Percentiles rank a stretch among this genome's conserved stretches.
phyloP scores from a whole-genome alignment of 2,329 filamentous ascomycete species.

The Calonectria leucothoes region DNA sequence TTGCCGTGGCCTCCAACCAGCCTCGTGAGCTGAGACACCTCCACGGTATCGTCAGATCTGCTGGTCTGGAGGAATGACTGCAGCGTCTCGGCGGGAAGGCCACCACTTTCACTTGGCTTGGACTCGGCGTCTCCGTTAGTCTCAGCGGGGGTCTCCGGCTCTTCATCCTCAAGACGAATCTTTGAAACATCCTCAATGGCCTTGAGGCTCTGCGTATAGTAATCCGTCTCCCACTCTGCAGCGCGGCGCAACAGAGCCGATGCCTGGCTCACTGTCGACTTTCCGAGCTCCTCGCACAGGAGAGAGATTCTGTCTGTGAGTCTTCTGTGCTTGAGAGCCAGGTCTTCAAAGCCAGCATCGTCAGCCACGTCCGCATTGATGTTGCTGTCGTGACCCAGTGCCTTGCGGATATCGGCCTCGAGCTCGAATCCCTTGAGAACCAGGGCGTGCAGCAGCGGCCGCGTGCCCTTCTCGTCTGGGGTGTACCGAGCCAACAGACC shows the following conservation, averaged over 20 bases:
- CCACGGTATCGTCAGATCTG: background rate
- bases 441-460: background rate
- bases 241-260: background rate
- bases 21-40: background rate
- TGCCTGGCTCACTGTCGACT: background rate
- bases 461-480: background rate
- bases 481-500: background rate
- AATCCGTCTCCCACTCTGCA: background rate
- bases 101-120: background rate
- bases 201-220: background rate
- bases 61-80: background rate
- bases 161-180: background rate
- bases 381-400: background rate
- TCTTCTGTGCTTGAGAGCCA: background rate
- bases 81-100: background rate
- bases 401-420: background rate
- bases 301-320: background rate
- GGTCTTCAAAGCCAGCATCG: background rate
- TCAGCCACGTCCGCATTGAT: background rate
- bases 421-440: background rate
- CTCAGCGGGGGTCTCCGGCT: background rate
- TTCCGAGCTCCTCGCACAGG: background rate
- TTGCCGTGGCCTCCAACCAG: conserved; percentile 6
- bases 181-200: background rate
- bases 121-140: background rate